Evolutionary conservation across 306 rosid genomes (phyloP).

Genomic region (Ochetophila trinervis): DNA sequence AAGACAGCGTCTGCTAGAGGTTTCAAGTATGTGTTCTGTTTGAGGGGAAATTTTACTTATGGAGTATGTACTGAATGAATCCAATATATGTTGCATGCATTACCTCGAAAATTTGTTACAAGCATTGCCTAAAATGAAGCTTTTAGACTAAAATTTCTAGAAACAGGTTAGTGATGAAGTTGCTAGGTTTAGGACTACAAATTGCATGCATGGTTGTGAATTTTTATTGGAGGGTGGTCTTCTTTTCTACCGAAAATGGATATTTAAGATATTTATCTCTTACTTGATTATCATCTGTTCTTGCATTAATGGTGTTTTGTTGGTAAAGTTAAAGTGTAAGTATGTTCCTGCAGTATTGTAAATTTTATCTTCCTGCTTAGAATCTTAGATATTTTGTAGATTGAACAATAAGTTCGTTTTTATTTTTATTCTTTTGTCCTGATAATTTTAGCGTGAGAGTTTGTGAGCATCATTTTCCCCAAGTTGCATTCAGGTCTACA

Average conservation of each 20-base stretch:
- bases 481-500: background rate
- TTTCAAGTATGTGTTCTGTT: slow-evolving; percentile 28
- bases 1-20: slow-evolving; percentile 19
- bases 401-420: background rate
- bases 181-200: slow-evolving; percentile 5
- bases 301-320: slow-evolving; percentile 4
- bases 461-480: background rate
- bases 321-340: background rate
- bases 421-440: too few relatives aligned
- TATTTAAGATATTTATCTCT: slow-evolving; percentile 7
- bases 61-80: background rate
- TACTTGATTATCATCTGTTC: background rate
- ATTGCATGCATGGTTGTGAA: slow-evolving; percentile 7
- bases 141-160: slow-evolving; percentile 1
- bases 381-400: slow-evolving; percentile 1
- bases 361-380: background rate
- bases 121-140: background rate
- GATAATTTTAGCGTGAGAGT: too few relatives aligned
- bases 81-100: background rate
- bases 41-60: background rate
- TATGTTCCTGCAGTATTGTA: background rate
- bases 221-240: background rate
- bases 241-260: background rate
- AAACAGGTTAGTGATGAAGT: background rate
- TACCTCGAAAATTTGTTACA: background rate